Evolutionary conservation across 169 alveolate species (phyloP), one percentile per base, ranked within the genome.

Genomic region (Miamiensis avidus): DNA sequence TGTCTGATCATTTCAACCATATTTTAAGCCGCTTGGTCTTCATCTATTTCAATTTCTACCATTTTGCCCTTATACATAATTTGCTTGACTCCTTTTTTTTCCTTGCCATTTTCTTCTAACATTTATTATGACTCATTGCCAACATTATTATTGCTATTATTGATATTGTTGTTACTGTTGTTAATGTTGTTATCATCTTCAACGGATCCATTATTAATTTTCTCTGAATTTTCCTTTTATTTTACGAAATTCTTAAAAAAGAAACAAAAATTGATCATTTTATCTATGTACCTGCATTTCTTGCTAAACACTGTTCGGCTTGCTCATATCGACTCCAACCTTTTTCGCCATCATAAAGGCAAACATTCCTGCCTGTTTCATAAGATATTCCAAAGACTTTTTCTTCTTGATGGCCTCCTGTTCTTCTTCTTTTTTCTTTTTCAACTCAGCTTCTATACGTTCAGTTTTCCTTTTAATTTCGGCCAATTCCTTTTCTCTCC

Each of bases 261-360:
- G n/a, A n/a, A n/a, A n/a, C n/a, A n/a, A n/a, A n/a, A n/a, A n/a
- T n/a, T n/a, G n/a, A n/a, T n/a, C n/a, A n/a, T n/a, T n/a, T n/a
- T n/a, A n/a, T n/a, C n/a, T n/a, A n/a, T n/a, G n/a, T n/a, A n/a
- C n/a, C 69, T 49, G 20, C 4, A 49, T 49, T 49, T 49, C 69
- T 20, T 49, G 69, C 69, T 49, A 49, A 49, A 20, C 20, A 49
- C 26, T 11, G 20, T 20, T 49, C 4, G 69, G 69, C 20, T 89
- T 77, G 33, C 89, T 88, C 85, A 93, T 88, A 31, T 91, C 89
- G 0, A 94, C 89, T n/a, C 98, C 98, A 76, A 96, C 82, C 76
- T 96, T 95, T 74, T 94, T 87, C 28, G 97, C 95, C 97, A 96
- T 96, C 88, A 96, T 94, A 83, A 93, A 94, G n/a, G 97, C 87